Percentiles rank a stretch among this genome's conserved stretches.
These are phyloP conservation scores for Trichoderma sp. DNA, from an alignment of 2,329 filamentous ascomycete genomes.

Conservation along the genomic window DNA sequence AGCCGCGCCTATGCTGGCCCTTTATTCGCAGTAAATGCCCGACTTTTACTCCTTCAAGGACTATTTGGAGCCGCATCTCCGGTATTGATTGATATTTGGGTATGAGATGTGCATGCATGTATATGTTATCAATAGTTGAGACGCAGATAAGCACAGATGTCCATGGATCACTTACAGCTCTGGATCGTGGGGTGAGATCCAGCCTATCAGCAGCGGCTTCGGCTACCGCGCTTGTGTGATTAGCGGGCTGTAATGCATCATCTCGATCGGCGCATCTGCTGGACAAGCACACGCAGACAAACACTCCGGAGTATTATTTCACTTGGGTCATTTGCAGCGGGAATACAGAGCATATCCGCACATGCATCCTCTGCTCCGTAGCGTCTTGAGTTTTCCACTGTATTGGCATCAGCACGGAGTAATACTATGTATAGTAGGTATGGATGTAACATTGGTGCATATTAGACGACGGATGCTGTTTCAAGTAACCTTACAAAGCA, in stretches of 20 bases:
- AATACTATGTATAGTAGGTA: background rate
- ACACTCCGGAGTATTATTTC: background rate
- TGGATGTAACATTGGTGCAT: background rate
- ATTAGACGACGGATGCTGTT: background rate
- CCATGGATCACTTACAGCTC: background rate
- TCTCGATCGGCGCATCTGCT: background rate
- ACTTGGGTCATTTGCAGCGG: background rate
- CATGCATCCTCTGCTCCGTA: background rate
- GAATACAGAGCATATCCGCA: background rate
- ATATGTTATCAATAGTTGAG: background rate
- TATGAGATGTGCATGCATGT: background rate
- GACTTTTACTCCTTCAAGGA: background rate
- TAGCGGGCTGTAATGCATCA: slow-evolving; percentile 11
- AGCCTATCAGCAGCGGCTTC: background rate
- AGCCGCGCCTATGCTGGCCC: background rate
- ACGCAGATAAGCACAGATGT: background rate
- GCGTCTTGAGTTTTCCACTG: background rate
- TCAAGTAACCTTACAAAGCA: background rate
- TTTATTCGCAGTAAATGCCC: background rate
- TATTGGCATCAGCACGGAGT: background rate
- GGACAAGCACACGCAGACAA: background rate
- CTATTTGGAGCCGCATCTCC: background rate
- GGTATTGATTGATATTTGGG: background rate
- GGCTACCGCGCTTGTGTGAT: slow-evolving; percentile 8
- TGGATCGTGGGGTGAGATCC: background rate